Base-by-base conservation (phyloP, 768 basidiomycete species). In the Amanita thiersii region DNA sequence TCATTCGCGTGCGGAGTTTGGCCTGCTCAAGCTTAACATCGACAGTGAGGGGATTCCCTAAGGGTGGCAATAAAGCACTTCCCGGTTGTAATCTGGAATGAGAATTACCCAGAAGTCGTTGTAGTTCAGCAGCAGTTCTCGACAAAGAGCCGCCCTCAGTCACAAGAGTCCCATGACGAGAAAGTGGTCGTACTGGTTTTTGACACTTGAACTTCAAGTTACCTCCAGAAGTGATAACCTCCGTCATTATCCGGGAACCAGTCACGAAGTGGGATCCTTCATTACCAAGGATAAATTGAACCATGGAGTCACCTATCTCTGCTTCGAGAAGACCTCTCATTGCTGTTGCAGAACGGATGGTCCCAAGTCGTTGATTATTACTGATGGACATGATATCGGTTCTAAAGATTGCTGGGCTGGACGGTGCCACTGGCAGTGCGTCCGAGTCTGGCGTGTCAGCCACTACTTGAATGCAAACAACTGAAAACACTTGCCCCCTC, bases 1-100 rank as follows among this genome's bases (percentile, higher is more conserved):
- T 83, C 1, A 93, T 83, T 39, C 87, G 79, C 5, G 88, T 78
- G 17, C 72, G 76, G 10, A 75, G 54, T 51, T 78, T 81, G 3
- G 86, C 80, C 52, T 86, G 83, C 57, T 88, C 88, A 28, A 89
- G 63, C 19, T 19, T 25, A 2, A 37, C 26, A 21, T 43, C 21
- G 25, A 36, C 42, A 1, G 61, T 56, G 15, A 78, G 66, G 9
- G 56, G 43, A 51, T 48, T 41, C 44, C 48, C 55, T 34, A 52
- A 47, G n/a, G 50, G 52, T 2, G 63, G 67, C 18, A 67, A 48
- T 23, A 80, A 50, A 3, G 65, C 62, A 12, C 78, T 70, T 8
- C 75, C 73, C 21, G 70, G 55, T 54, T 73, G 77, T 28, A 85
- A 58, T 30, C 72, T 70, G 18, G 78, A 68, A 42, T 68, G 61